Evolutionary conservation across 495 filamentous ascomycete genomes (phyloP).

Genomic region (Podospora anserina): DNA sequence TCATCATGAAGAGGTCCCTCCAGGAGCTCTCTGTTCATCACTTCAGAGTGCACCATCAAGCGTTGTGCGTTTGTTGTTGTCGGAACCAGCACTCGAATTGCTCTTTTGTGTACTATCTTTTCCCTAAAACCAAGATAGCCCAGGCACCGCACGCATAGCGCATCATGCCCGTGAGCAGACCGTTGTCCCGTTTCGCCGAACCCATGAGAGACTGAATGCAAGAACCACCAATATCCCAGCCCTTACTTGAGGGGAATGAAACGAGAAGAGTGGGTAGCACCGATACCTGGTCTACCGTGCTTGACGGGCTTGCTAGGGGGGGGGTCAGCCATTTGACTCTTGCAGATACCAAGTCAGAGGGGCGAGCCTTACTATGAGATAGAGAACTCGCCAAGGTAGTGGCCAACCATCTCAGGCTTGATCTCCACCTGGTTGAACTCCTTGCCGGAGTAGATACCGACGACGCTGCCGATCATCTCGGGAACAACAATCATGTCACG

Average conservation of each 20-base stretch:
- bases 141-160: conserved; percentile 26
- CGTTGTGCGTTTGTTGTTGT: background rate
- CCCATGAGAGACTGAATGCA: conserved; percentile 44
- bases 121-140: conserved; percentile 29
- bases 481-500: conserved; percentile 99
- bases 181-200: conserved; percentile 41
- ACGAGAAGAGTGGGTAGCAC: conserved; percentile 99
- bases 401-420: conserved; percentile 99
- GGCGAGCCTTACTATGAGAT: conserved; percentile 87
- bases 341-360: background rate
- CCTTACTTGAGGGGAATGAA: conserved; percentile 99
- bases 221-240: conserved; percentile 38
- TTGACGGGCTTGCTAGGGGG: conserved; percentile 90
- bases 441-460: conserved; percentile 99
- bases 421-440: conserved; percentile 99
- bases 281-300: conserved; percentile 99
- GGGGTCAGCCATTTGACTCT: conserved; percentile 37
- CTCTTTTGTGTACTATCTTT: conserved; percentile 32
- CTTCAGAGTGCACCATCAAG: background rate
- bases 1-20: background rate
- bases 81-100: conserved; percentile 29
- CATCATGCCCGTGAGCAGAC: conserved; percentile 35
- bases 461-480: conserved; percentile 97
- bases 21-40: background rate
- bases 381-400: conserved; percentile 98